phyloP scores from a whole-genome alignment of 768 basidiomycete species.

The Phanerochaete carnosa region DNA sequence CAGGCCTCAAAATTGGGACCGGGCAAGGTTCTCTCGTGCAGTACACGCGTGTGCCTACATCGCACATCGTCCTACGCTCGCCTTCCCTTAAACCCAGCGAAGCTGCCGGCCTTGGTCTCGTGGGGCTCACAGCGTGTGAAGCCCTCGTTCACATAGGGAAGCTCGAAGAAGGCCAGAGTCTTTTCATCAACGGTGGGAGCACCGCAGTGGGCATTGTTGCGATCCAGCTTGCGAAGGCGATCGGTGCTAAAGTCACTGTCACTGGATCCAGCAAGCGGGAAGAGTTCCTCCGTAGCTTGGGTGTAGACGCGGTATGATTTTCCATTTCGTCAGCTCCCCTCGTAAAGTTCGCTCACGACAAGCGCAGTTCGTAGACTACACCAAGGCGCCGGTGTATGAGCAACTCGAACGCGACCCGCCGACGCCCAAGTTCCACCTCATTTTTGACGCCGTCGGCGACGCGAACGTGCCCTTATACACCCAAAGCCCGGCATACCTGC shows the following conservation, averaged over 20 bases:
- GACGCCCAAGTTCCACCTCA: constrained; percentile 48
- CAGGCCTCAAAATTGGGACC: constrained; percentile 25
- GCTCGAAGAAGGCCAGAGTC: constrained; percentile 52
- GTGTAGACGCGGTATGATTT: constrained; percentile 57
- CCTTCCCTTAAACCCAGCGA: constrained; percentile 46
- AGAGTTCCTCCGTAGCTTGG: constrained; percentile 50
- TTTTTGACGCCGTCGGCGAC: constrained; percentile 58
- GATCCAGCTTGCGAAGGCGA: constrained; percentile 69
- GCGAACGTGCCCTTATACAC: constrained; percentile 48
- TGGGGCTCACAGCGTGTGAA: constrained; percentile 56
- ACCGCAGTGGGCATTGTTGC: constrained; percentile 64
- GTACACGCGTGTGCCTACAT: constrained; percentile 46
- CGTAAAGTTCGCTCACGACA: too few species aligned
- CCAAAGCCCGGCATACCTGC: constrained; percentile 48
- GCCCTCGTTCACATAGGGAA: constrained; percentile 45
- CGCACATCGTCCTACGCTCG: constrained; percentile 43
- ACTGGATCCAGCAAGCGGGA: constrained; percentile 62
- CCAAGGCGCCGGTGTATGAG: constrained; percentile 43
- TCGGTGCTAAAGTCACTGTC: constrained; percentile 54
- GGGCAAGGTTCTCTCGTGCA: constrained; percentile 57
- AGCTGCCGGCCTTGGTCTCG: constrained; percentile 59
- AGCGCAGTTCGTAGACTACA: constrained; percentile 60
- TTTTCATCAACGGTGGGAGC: constrained; percentile 72
- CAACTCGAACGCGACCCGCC: constrained; percentile 44
- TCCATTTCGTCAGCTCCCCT: background rate